phyloP scores from a whole-genome alignment of 352 stramenopile genomes.

The Phytophthora quininea region DNA sequence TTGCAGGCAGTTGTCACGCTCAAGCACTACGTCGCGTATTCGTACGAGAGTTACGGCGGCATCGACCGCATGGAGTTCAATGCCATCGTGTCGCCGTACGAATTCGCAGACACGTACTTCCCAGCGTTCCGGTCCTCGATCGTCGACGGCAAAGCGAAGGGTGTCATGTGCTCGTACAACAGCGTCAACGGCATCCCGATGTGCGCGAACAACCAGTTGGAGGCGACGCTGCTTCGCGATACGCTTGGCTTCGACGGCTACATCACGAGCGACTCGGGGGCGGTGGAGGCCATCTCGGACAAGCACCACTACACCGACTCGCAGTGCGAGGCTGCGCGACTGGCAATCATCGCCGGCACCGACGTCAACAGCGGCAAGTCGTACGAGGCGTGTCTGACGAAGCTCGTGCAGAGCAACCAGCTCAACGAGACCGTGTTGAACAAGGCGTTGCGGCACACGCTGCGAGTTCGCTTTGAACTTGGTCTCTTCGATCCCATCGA shows the following conservation, averaged over 20 bases:
- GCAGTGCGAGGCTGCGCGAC: background rate
- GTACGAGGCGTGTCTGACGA: background rate
- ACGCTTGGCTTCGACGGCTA: background rate
- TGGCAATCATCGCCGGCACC: background rate
- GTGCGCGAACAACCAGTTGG: background rate
- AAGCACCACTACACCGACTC: background rate
- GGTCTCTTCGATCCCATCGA: background rate
- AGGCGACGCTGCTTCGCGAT: background rate
- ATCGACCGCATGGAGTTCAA: background rate
- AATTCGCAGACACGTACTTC: background rate
- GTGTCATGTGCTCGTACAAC: background rate
- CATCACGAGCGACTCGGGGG: background rate
- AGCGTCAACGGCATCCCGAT: background rate
- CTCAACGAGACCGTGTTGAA: background rate
- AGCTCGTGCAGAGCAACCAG: background rate
- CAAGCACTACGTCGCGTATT: background rate
- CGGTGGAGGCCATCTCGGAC: background rate
- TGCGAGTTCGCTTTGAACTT: background rate
- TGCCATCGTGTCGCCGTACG: background rate
- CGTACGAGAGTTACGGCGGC: background rate
- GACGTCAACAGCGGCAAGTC: background rate
- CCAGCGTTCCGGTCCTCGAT: background rate
- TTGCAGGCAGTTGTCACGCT: background rate
- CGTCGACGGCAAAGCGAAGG: background rate
- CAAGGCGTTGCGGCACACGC: background rate